Percentiles rank a stretch among this genome's conserved stretches.
phyloP scores from a whole-genome alignment of 2,329 filamentous ascomycete species.

The Fusarium poae region DNA sequence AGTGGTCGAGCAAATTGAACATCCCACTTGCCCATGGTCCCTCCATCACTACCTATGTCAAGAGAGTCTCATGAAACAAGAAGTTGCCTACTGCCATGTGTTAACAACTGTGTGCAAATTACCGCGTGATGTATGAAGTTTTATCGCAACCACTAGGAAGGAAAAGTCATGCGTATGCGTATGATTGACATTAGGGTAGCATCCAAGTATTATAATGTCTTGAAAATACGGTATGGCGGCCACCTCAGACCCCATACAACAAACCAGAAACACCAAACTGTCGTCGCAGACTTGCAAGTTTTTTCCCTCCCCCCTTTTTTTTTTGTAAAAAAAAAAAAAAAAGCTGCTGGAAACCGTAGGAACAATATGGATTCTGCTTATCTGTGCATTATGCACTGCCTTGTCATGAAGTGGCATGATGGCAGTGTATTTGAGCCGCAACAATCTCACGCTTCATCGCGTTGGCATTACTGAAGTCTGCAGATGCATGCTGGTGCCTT shows the following conservation, averaged over 20 bases:
- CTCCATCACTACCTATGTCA: background rate
- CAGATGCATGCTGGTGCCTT: conserved; percentile 27
- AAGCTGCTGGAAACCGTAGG: background rate
- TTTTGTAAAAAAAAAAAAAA: too few relatives aligned
- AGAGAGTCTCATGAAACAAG: background rate
- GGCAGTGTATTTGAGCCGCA: conserved; percentile 27
- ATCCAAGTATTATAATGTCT: conserved; percentile 32
- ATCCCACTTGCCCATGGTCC: conserved; percentile 8
- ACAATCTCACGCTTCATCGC: conserved; percentile 23
- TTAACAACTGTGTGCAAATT: background rate
- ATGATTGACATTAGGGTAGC: conserved; percentile 13
- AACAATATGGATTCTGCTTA: conserved; percentile 4
- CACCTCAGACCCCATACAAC: background rate
- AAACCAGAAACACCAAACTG: background rate
- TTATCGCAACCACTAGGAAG: background rate
- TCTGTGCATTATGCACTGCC: conserved; percentile 15
- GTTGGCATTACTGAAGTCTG: conserved; percentile 6
- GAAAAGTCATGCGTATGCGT: conserved; percentile 19
- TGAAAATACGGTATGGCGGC: conserved; percentile 4
- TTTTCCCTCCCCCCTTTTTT: too few relatives aligned
- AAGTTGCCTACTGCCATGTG: conserved; percentile 2
- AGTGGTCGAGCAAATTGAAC: conserved; percentile 18
- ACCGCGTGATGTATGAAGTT: conserved; percentile 21
- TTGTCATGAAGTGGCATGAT: conserved; percentile 27
- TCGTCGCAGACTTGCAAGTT: background rate